Percentiles rank a stretch among this genome's conserved stretches.
These are phyloP conservation scores for Paecilomyces niveus DNA, from an alignment of 2,329 filamentous ascomycete genomes.

Conservation along the genomic window DNA sequence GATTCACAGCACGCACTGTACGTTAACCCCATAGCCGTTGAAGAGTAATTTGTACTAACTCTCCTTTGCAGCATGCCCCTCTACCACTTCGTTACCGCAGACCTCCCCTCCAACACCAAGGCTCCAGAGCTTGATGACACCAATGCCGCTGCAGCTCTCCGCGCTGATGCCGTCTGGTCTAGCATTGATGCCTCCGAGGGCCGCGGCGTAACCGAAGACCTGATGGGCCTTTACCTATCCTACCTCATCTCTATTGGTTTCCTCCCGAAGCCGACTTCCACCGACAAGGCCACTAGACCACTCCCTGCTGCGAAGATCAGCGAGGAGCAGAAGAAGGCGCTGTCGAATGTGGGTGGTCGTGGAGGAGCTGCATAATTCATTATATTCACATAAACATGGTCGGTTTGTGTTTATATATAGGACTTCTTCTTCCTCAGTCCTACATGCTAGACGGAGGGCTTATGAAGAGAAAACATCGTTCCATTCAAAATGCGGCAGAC, in stretches of 20 bases:
- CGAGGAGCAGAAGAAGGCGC: slow-evolving; percentile 41
- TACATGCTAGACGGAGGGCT: not conserved
- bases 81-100: slow-evolving; percentile 64
- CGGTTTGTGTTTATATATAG: not conserved
- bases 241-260: slow-evolving; percentile 59
- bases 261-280: slow-evolving; percentile 36
- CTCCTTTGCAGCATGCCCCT: slow-evolving; percentile 51
- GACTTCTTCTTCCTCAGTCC: not conserved
- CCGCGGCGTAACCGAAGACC: slow-evolving; percentile 52
- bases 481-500: not conserved
- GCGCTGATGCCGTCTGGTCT: slow-evolving; percentile 54
- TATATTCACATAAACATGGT: slow-evolving; percentile 1
- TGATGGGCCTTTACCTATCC: slow-evolving; percentile 56
- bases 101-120: slow-evolving; percentile 62
- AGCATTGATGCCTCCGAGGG: slow-evolving; percentile 51
- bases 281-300: slow-evolving; percentile 13
- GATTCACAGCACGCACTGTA: slow-evolving; percentile 61
- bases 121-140: slow-evolving; percentile 68
- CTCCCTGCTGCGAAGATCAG: slow-evolving; percentile 42
- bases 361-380: slow-evolving; percentile 28
- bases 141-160: slow-evolving; percentile 60
- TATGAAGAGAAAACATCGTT: too few species aligned
- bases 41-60: not conserved
- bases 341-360: slow-evolving; percentile 48
- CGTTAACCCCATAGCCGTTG: slow-evolving; percentile 11